Evolutionary conservation across 148 eudicot species (phyloP).

Genomic region (Arctostaphylos glauca): DNA sequence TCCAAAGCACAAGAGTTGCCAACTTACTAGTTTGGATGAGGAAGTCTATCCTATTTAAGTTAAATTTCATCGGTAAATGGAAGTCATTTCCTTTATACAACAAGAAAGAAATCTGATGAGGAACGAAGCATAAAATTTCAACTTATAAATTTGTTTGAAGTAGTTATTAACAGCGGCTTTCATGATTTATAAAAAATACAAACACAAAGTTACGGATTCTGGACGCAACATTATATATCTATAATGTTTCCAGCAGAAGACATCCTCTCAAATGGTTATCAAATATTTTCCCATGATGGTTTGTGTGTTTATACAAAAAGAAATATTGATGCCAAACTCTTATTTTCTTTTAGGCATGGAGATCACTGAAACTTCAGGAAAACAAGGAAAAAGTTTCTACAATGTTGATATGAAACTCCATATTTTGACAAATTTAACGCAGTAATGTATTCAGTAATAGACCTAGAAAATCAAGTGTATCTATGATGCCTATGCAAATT

Average conservation of each 20-base stretch:
- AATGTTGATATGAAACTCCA: background rate
- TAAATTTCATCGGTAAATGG: background rate
- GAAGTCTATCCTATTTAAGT: background rate
- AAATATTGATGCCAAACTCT: background rate
- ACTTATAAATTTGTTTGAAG: background rate
- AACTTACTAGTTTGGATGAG: background rate
- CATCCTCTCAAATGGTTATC: background rate
- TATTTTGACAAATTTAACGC: background rate
- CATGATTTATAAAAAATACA: background rate
- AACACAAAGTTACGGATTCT: background rate
- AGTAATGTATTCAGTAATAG: background rate
- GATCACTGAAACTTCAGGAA: background rate
- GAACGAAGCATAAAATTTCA: background rate
- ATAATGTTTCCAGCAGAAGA: background rate
- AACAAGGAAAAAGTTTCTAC: background rate
- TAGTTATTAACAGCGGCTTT: background rate
- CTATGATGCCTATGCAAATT: background rate
- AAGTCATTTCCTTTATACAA: background rate
- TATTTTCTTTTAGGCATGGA: background rate
- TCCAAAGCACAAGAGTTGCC: background rate
- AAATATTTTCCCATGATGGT: background rate
- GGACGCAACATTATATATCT: background rate
- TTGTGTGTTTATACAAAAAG: background rate
- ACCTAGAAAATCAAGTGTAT: background rate
- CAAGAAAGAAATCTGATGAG: background rate